phyloP scores from a whole-genome alignment of 1,284 basidiomycete genomes.

The Rhodotorula glutinis region DNA sequence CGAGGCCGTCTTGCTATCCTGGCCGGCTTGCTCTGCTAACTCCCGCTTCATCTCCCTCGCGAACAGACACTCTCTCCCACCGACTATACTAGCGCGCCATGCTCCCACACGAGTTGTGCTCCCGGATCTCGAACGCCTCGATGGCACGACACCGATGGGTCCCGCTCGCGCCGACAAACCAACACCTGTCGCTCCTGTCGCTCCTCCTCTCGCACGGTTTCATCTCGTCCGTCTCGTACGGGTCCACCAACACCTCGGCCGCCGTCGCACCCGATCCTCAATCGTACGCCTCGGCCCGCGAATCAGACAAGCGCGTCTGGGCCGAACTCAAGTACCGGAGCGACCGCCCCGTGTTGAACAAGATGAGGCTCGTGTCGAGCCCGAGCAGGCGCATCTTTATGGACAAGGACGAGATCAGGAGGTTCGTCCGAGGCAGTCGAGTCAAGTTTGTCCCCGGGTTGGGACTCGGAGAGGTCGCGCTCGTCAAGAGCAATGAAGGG shows the following conservation, averaged over 20 bases:
- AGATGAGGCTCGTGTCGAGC: conserved; percentile 69
- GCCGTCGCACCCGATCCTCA: conserved; percentile 50
- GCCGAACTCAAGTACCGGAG: conserved; percentile 84
- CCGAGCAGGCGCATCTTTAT: conserved; percentile 72
- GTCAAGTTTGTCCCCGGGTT: conserved; percentile 66
- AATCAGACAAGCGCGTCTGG: conserved; percentile 62
- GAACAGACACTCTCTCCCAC: too few species aligned
- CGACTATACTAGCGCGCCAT: conserved; percentile 25
- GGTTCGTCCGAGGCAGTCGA: conserved; percentile 60
- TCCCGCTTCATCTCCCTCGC: not conserved
- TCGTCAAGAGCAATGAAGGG: conserved; percentile 60
- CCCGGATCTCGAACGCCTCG: conserved; percentile 82
- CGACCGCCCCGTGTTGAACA: conserved; percentile 70
- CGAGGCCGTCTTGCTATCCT: too few species aligned
- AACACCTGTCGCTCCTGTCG: conserved; percentile 75
- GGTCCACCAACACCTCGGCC: conserved; percentile 62
- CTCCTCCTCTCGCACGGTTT: conserved; percentile 85
- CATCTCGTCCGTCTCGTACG: conserved; percentile 72
- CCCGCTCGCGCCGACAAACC: conserved; percentile 70
- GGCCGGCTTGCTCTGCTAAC: not conserved
- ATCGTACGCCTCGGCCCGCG: conserved; percentile 57
- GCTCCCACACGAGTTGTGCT: conserved; percentile 70
- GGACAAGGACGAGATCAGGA: conserved; percentile 65
- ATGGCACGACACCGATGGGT: conserved; percentile 71
- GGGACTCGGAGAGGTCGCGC: conserved; percentile 79